These are phyloP conservation scores for Chlamydomonas eustigma DNA, from an alignment of 139 green algal species.

Conservation along the genomic window DNA sequence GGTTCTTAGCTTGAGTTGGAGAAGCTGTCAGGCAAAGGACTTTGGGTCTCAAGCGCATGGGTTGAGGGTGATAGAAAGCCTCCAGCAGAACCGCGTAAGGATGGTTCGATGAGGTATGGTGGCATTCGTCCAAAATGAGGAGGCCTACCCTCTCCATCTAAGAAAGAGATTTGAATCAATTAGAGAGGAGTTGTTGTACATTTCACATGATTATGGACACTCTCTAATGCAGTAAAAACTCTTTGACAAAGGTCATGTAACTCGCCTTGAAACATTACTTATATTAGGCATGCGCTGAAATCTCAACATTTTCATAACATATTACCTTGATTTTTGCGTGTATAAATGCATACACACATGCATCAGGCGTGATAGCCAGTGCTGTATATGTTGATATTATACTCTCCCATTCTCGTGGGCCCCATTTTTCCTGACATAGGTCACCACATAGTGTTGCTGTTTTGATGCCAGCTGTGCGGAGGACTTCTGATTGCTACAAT, in stretches of 20 bases:
- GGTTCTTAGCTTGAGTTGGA: background rate
- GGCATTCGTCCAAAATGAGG: conserved; percentile 44
- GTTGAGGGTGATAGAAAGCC: background rate
- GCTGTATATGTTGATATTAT: background rate
- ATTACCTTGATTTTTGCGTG: background rate
- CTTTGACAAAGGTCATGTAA: too few species aligned
- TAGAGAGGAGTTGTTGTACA: too few species aligned
- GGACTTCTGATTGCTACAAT: conserved; percentile 23
- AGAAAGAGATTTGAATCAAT: too few species aligned
- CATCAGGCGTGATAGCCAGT: conserved; percentile 5
- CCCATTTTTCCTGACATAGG: background rate
- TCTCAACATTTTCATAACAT: too few species aligned
- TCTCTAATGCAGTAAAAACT: too few species aligned
- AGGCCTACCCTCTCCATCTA: conserved; percentile 23
- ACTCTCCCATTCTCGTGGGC: background rate
- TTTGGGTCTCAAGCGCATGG: background rate
- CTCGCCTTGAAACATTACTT: too few species aligned
- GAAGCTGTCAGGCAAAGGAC: conserved; percentile 24
- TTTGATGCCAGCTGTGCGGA: background rate
- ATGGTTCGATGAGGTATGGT: conserved; percentile 34
- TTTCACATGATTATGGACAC: too few species aligned
- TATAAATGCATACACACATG: background rate
- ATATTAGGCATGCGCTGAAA: too few species aligned
- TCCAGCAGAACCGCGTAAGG: conserved; percentile 28
- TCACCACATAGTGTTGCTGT: background rate